phyloP scores from a whole-genome alignment of 768 basidiomycete genomes.

The Termitomyces sp. region DNA sequence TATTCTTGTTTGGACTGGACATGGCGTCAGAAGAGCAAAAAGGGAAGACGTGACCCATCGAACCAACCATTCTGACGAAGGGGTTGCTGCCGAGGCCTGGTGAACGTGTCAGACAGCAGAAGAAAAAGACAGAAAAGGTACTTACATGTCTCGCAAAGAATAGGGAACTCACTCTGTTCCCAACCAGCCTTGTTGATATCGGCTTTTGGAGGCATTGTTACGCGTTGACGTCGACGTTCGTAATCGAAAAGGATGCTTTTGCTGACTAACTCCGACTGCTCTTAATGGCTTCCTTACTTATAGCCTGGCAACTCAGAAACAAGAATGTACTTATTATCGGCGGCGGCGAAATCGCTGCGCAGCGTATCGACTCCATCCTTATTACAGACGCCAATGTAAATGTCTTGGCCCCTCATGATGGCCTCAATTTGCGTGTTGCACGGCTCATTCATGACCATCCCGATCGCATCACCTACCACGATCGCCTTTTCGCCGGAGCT shows the following conservation, averaged over 20 bases:
- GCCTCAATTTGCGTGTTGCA: constrained; percentile 59
- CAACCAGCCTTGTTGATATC: constrained; percentile 94
- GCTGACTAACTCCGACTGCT: constrained; percentile 8
- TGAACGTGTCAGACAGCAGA: constrained; percentile 1
- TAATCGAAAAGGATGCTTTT: constrained; percentile 2
- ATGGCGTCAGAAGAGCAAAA: constrained; percentile 1
- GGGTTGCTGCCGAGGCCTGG: constrained; percentile 84
- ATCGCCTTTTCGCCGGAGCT: constrained; percentile 59
- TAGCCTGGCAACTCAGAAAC: constrained; percentile 89
- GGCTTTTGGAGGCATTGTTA: constrained; percentile 67
- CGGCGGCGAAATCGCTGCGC: constrained; percentile 88
- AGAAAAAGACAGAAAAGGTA: constrained; percentile 10
- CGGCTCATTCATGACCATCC: constrained; percentile 42
- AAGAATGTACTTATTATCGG: constrained; percentile 89
- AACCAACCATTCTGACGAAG: constrained; percentile 87
- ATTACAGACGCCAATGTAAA: constrained; percentile 73
- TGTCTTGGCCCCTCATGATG: constrained; percentile 64
- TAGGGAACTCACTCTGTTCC: constrained; percentile 92
- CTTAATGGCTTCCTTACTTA: constrained; percentile 61
- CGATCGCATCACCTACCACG: constrained; percentile 60
- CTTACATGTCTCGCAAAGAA: constrained; percentile 90
- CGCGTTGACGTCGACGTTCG: constrained; percentile 6
- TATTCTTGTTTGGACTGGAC: constrained; percentile 93
- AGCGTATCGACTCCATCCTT: constrained; percentile 83
- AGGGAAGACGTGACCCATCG: background rate